Conservation (phyloP, 345 rosid species). For the Brassica rapa region DNA sequence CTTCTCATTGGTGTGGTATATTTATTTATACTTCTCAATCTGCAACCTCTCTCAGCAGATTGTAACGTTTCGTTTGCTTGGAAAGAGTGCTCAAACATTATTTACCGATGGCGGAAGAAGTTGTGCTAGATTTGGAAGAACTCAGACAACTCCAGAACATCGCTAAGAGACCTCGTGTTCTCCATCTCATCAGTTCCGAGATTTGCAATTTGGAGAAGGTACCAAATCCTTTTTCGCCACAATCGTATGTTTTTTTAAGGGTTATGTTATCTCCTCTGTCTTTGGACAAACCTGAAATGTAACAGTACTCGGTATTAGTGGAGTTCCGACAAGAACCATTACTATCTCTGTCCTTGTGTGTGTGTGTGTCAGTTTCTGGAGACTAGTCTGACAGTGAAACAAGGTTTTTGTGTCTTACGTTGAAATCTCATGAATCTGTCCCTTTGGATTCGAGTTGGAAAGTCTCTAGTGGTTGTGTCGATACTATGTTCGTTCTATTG, state of each 20-base stretch:
- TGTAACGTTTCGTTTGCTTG: slow-evolving; percentile 17
- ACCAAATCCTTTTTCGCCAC: neutral
- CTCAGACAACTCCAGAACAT: slow-evolving; percentile 65
- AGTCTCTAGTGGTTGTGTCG: neutral
- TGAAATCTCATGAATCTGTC: neutral
- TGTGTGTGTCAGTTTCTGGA: neutral
- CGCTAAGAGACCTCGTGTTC: slow-evolving; percentile 76
- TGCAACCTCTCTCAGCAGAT: neutral
- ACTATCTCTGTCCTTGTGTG: neutral
- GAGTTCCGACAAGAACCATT: slow-evolving; percentile 1
- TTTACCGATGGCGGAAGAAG: slow-evolving; percentile 62
- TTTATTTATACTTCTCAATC: neutral
- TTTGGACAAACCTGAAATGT: no score
- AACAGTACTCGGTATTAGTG: neutral
- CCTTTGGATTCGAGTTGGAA: neutral
- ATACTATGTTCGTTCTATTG: neutral
- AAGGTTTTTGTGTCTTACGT: neutral
- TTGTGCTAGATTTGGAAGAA: slow-evolving; percentile 72
- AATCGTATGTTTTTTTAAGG: neutral
- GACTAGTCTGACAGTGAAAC: neutral
- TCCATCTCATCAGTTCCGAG: slow-evolving; percentile 64
- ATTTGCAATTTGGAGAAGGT: slow-evolving; percentile 78
- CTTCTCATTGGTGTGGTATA: neutral
- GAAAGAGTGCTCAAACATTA: slow-evolving; percentile 7
- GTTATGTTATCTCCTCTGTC: no score